Evolutionary conservation across 2,329 filamentous ascomycete species (phyloP), one percentile per base, ranked within the genome.

Genomic region (Emergomyces orientalis): DNA sequence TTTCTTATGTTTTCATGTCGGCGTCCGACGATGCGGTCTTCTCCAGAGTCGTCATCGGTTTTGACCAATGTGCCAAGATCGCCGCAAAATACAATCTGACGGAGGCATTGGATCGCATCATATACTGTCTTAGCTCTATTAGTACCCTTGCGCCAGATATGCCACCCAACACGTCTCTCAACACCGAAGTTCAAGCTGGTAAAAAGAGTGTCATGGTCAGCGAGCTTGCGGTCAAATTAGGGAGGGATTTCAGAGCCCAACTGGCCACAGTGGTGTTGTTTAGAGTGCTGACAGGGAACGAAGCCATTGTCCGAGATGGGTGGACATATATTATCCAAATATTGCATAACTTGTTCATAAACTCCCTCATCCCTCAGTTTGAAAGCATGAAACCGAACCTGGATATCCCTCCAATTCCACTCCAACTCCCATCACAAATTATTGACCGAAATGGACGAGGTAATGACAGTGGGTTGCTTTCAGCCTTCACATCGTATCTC

Each of bases 1-100:
- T 99, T 62, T 95, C 94, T 14, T 99, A 97, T 72, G 94, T 99
- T 3, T 99, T 99, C 79, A 96, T 97, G 88, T 97, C 93, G 43
- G 95, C 95, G 19, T 96, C 91, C 0, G 95, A 99, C 71, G 94
- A 99, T 73, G 86, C 93, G 0, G 94, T 99, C 2, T 99, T 96
- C 73, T 90, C 90, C 43, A 86, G 94, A 64, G 89, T 99, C 22
- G 91, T 97, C 34, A 90, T 90, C 57, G 94, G 94, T 1, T 99
- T 99, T 71, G 91, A 96, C 69, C 93, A 99, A 74, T 97, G 93
- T 73, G 92, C 94, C 22, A 88, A 90, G 64, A 96, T 99, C 67
- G 93, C 94, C 6, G 87, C 90, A 8, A 89, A 86, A 71, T 93
- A 97, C 74, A 84, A 84, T 14, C 82, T 96, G 69, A 89, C 84